Conservation (phyloP, 306 rosid species). For the Trifolium fragiferum region DNA sequence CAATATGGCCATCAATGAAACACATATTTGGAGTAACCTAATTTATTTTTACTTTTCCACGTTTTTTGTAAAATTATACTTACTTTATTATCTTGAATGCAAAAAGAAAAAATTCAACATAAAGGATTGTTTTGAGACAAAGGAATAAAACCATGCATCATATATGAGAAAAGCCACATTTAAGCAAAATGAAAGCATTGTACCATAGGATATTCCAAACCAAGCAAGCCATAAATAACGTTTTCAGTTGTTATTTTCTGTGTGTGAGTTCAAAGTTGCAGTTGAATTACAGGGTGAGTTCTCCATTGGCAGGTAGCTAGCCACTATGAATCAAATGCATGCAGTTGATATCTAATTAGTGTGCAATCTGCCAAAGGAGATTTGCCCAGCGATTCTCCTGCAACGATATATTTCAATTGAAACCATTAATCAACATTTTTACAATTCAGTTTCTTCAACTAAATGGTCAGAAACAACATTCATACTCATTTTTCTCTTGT, state of each 20-base stretch:
- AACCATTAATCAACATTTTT: too few relatives aligned
- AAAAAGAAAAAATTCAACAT: background rate
- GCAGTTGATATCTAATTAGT: conserved; percentile 23
- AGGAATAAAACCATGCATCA: conserved; percentile 50
- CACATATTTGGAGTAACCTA: background rate
- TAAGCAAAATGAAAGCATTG: conserved; percentile 46
- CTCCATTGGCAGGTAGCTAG: conserved; percentile 65
- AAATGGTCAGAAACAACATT: too few relatives aligned
- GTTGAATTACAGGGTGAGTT: conserved; percentile 65
- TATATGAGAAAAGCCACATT: conserved; percentile 16
- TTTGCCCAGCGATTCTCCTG: conserved; percentile 70
- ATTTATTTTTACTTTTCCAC: background rate
- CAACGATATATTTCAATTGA: too few relatives aligned
- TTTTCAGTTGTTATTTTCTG: background rate
- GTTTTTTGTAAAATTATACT: too few relatives aligned
- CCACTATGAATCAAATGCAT: conserved; percentile 37
- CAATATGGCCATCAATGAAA: too few relatives aligned
- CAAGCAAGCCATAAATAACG: conserved; percentile 41
- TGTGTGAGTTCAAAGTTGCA: conserved; percentile 42
- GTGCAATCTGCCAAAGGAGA: conserved; percentile 74
- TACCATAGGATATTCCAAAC: conserved; percentile 59
- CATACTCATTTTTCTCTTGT: too few relatives aligned
- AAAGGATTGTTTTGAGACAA: conserved; percentile 27
- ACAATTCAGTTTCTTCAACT: too few relatives aligned
- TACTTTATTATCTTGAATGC: conserved; percentile 7